Evolutionary conservation across 2,329 filamentous ascomycete species (phyloP), one percentile per base, ranked within the genome.

Genomic region (Curvularia spicifera): DNA sequence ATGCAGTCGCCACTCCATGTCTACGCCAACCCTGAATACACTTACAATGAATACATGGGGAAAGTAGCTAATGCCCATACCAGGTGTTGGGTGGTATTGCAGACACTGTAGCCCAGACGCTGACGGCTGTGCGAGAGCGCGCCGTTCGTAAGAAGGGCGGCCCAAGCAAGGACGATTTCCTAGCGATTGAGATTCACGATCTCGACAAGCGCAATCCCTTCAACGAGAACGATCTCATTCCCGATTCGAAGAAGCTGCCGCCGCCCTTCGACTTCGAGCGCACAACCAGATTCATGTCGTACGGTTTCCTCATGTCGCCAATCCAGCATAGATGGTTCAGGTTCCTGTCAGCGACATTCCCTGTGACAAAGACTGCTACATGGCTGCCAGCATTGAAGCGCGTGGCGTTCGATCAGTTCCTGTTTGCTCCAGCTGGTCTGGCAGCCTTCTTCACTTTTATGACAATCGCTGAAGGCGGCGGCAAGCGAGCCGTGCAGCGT

Each of bases 301-400:
- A 98, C 77, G 93, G 93, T 74, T 97, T 98, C 80, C 86, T 90
- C 73, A 97, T 98, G 92, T 93, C 95, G 4, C 95, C 95, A 0
- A 71, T 97, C 31, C 94, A 98, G 77, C 97, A 96, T 81, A 89
- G 91, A 75, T 99, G 95, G 95, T 98, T 98, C 79, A 86, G 87
- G 51, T 93, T 97, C 77, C 82, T 99, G 63, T 90, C 88, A 33
- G 84, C 83, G 65, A 84, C 87, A 9, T 99, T 99, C 72, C 95
- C 95, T 5, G 88, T 97, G 50, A 90, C 89, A 51, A 92, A 94
- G 81, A 85, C 83, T 10, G 64, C 65, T 22, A 86, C 86, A 68
- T 89, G 92, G 49, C 81, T 83, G 2, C 92, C 93, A 31, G 92
- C 92, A 3, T 78, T 98, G 78, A 96, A 97, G 84, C 86, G 94